Conservation (phyloP, 2,329 filamentous ascomycete genomes). For the Allantophomopsis lycopodina region DNA sequence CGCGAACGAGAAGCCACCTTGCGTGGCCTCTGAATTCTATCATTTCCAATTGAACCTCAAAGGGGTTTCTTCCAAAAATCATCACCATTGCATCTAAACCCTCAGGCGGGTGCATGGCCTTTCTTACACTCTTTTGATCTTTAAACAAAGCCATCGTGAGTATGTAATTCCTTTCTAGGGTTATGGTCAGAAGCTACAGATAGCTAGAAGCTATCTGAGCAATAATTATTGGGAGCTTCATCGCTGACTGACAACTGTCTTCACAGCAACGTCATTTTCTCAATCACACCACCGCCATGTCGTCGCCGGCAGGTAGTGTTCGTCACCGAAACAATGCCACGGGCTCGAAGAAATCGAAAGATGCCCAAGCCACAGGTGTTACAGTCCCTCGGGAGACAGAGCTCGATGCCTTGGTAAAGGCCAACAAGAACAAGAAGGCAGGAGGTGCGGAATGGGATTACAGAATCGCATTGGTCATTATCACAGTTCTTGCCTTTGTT, state of each 20-base stretch:
- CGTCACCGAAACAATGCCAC: slow-evolving; percentile 28
- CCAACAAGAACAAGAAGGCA: slow-evolving; percentile 22
- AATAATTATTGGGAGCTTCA: no score
- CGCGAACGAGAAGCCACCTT: no score
- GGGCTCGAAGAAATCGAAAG: slow-evolving; percentile 33
- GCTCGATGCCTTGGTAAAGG: slow-evolving; percentile 34
- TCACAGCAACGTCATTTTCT: not conserved
- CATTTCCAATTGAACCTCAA: no score
- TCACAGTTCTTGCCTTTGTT: slow-evolving; percentile 74
- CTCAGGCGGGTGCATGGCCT: no score
- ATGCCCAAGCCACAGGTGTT: slow-evolving; percentile 14
- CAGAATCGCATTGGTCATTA: slow-evolving; percentile 60
- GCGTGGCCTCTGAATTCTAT: no score
- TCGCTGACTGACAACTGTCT: not conserved
- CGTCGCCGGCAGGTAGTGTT: slow-evolving; percentile 15
- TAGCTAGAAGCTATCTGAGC: not conserved
- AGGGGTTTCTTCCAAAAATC: no score
- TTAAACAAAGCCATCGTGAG: not conserved
- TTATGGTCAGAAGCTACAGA: not conserved
- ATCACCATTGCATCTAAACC: no score
- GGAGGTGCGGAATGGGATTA: slow-evolving; percentile 65
- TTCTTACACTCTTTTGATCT: no score
- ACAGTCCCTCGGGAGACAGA: slow-evolving; percentile 23
- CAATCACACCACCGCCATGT: slow-evolving; percentile 9
- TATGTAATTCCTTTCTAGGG: not conserved